These are phyloP conservation scores for Terana coerulea DNA, from an alignment of 768 basidiomycete species.

Conservation along the genomic window DNA sequence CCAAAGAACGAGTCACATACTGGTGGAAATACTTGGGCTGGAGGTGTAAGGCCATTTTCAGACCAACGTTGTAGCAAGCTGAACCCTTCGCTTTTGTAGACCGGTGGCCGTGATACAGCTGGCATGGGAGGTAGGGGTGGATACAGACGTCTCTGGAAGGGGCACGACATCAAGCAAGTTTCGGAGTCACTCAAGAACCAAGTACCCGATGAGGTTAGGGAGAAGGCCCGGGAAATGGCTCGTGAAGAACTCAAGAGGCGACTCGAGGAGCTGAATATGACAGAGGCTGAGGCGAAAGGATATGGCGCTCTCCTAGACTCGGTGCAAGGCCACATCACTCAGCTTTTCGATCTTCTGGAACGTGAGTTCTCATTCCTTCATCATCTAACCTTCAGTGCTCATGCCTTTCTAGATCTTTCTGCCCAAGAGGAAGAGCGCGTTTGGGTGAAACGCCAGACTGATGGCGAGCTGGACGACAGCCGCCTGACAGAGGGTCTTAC, in stretches of 20 bases:
- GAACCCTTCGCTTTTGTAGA: constrained; percentile 30
- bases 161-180: constrained; percentile 61
- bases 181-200: constrained; percentile 51
- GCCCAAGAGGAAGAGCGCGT: constrained; percentile 68
- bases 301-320: constrained; percentile 50
- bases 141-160: constrained; percentile 61
- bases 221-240: constrained; percentile 65
- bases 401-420: constrained; percentile 45
- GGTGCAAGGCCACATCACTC: constrained; percentile 58
- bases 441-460: constrained; percentile 69
- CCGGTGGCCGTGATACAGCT: constrained; percentile 63
- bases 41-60: constrained; percentile 41
- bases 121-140: constrained; percentile 66
- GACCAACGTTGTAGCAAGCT: background rate
- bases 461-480: constrained; percentile 66
- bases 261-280: constrained; percentile 64
- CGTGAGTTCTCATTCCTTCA: constrained; percentile 33
- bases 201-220: constrained; percentile 58
- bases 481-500: constrained; percentile 65
- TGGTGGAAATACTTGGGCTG: constrained; percentile 64
- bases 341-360: constrained; percentile 58
- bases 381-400: background rate
- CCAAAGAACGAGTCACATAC: constrained; percentile 48
- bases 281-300: constrained; percentile 46
- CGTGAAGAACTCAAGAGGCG: constrained; percentile 56